Evolutionary conservation across 2,329 filamentous ascomycete genomes (phyloP).

Genomic region (Botrytis hyacinthi): DNA sequence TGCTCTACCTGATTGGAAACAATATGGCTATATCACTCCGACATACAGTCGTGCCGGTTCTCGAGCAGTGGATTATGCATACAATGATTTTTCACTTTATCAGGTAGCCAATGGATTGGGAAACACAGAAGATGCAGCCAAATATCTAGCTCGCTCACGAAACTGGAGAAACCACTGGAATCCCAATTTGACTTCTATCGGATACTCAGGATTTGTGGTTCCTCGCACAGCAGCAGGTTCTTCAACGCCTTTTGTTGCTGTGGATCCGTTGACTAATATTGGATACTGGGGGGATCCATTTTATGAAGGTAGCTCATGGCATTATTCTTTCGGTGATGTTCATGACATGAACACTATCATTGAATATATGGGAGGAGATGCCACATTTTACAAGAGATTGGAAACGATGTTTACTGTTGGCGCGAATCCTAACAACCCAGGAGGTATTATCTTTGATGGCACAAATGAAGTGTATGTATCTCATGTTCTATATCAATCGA

Average conservation of each 20-base stretch:
- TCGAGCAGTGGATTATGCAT: slow-evolving; percentile 63
- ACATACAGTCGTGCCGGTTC: slow-evolving; percentile 60
- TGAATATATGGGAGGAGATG: slow-evolving; percentile 46
- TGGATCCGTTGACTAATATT: slow-evolving; percentile 49
- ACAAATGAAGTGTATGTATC: slow-evolving; percentile 31
- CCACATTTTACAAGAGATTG: slow-evolving; percentile 49
- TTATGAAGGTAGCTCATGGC: slow-evolving; percentile 52
- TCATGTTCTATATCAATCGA: not conserved
- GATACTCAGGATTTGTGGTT: slow-evolving; percentile 66
- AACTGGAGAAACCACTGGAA: slow-evolving; percentile 77
- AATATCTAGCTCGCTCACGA: slow-evolving; percentile 41
- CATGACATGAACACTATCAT: slow-evolving; percentile 54
- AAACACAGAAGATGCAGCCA: slow-evolving; percentile 3
- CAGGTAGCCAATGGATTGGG: slow-evolving; percentile 55
- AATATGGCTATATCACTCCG: slow-evolving; percentile 63
- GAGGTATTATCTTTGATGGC: slow-evolving; percentile 57
- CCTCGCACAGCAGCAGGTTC: slow-evolving; percentile 50
- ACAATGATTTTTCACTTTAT: slow-evolving; percentile 65
- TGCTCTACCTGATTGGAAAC: slow-evolving; percentile 66
- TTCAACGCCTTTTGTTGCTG: slow-evolving; percentile 41
- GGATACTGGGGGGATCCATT: slow-evolving; percentile 54
- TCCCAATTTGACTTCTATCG: slow-evolving; percentile 52
- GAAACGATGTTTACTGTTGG: slow-evolving; percentile 51
- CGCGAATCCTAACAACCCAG: slow-evolving; percentile 27
- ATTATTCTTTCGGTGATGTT: slow-evolving; percentile 53